Percentiles rank a stretch among this genome's conserved stretches.
These are phyloP conservation scores for Xylaria polymorpha DNA, from an alignment of 2,329 filamentous ascomycete species.

Conservation along the genomic window DNA sequence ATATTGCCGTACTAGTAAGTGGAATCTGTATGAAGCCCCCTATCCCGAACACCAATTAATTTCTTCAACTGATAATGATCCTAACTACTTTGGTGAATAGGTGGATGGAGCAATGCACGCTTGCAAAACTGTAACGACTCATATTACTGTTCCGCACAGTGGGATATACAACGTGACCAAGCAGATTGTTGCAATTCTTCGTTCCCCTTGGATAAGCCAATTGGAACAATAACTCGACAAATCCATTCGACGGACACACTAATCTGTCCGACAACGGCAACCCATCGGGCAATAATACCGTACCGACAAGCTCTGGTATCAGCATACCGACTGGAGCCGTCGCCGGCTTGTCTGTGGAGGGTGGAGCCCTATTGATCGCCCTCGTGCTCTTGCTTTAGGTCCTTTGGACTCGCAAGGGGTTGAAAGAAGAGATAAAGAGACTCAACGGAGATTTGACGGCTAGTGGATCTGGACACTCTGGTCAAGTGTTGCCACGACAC, in stretches of 20 bases:
- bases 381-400: not conserved
- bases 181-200: not conserved
- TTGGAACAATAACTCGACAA: slow-evolving; percentile 8
- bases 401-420: not conserved
- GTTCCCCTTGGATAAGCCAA: slow-evolving; percentile 4
- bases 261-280: not conserved
- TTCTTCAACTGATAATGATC: not conserved
- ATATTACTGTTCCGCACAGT: slow-evolving; percentile 1
- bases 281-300: not conserved
- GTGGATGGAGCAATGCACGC: slow-evolving; percentile 6
- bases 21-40: not conserved
- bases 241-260: not conserved
- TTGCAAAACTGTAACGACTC: slow-evolving; percentile 11
- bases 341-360: not conserved
- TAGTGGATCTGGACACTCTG: not conserved
- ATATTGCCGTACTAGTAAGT: slow-evolving; percentile 6
- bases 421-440: not conserved
- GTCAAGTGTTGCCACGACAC: not conserved
- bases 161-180: not conserved
- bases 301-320: not conserved
- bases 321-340: not conserved
- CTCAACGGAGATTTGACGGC: not conserved
- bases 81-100: slow-evolving; percentile 1
- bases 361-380: not conserved
- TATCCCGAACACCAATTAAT: not conserved